phyloP scores from a whole-genome alignment of 1,284 basidiomycete genomes.

The Puccinia novopanici region DNA sequence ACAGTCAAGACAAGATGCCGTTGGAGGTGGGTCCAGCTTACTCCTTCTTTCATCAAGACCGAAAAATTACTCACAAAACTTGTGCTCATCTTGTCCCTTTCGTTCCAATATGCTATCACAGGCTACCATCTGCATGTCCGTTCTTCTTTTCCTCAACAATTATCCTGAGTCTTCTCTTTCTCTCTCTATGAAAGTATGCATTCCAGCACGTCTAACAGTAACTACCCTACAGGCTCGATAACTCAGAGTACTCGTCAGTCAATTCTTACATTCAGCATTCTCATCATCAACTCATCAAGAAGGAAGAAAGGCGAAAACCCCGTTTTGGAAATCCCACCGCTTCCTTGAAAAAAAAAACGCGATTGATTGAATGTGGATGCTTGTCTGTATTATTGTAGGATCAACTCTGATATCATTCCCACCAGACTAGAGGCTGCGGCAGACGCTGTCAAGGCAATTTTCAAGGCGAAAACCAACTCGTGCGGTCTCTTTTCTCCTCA shows the following conservation, averaged over 20 bases:
- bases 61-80: not conserved
- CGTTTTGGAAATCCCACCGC: not conserved
- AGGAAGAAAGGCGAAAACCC: not conserved
- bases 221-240: conserved; percentile 69
- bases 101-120: not conserved
- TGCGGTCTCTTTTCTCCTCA: conserved; percentile 3
- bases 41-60: not conserved
- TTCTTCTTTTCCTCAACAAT: not conserved
- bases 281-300: not conserved
- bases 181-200: not conserved
- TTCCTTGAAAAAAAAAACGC: not conserved
- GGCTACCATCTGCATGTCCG: conserved; percentile 50
- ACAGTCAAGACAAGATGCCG: conserved; percentile 36
- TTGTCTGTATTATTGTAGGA: conserved; percentile 24
- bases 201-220: not conserved
- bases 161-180: not conserved
- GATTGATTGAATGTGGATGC: conserved; percentile 62
- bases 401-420: conserved; percentile 45
- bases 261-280: conserved; percentile 12
- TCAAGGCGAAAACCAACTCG: conserved; percentile 83
- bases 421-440: conserved; percentile 76
- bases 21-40: conserved; percentile 31
- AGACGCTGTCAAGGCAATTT: conserved; percentile 87
- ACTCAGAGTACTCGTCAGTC: conserved; percentile 84
- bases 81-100: not conserved